Evolutionary conservation across 495 filamentous ascomycete genomes (phyloP), one percentile per base, ranked within the genome.

Genomic region (Tetracladium marchalianum): DNA sequence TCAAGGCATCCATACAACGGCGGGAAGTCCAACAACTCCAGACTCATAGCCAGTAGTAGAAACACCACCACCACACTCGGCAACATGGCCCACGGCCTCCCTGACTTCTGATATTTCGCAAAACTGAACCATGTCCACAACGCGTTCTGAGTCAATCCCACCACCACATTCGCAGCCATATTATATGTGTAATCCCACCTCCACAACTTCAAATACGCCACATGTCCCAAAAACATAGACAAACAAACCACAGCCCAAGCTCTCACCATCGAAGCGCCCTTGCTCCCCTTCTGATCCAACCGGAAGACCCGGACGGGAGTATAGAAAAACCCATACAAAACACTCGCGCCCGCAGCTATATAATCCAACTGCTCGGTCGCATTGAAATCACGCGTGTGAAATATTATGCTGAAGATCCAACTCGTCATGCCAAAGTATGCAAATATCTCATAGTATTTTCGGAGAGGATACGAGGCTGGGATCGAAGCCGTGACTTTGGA

Each of bases 161-260:
- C 74, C 11, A 76, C 80, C 19, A 98, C 85, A 55, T 96, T 97
- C 13, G 89, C 93, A 1, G 80, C 77, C 90, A 97, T 98, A 56
- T 98, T 98, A 66, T 98, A 98, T 2, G 80, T 81, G 59, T 98
- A 98, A 60, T 96, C 84, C 87, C 92, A 98, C 22, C 70, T 70
- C 75, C 85, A 82, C 50, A 87, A 76, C 55, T 77, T 85, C 39
- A 98, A 73, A 61, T 95, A 98, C 47, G 70, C 74, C 42, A 93
- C 83, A 58, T 98, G 92, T 24, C 75, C 66, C 11, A 69, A 66
- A 63, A 92, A 98, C 34, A 94, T 63, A 2, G 64, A 43, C 18
- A 80, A 58, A 57, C 92, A 97, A 8, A 83, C 49, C 2, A 66
- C 58, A 4, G 86, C 88, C 92, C 88, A 95, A 4, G 76, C 42